Percentiles rank a stretch among this genome's conserved stretches.
Conservation (phyloP, 129 eudicot genomes). For the Tanacetum coccineum region DNA sequence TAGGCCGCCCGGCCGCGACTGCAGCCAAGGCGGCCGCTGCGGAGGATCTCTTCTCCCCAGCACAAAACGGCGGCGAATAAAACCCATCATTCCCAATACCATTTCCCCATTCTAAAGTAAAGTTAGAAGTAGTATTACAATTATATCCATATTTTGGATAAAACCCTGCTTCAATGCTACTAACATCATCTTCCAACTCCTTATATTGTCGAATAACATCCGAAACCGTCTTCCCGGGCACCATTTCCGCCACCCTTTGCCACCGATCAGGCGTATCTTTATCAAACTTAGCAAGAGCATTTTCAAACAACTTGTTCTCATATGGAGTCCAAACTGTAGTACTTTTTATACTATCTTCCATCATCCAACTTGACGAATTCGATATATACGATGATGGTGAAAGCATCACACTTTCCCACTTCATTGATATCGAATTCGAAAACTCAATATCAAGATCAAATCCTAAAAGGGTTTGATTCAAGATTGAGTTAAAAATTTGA, state of each 20-base stretch:
- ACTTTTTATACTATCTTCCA: slow-evolving; percentile 32
- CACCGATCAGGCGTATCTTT: slow-evolving; percentile 56
- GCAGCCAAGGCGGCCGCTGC: background rate
- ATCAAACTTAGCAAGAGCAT: slow-evolving; percentile 52
- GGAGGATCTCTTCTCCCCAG: slow-evolving; percentile 45
- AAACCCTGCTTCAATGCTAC: slow-evolving; percentile 88
- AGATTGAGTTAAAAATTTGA: slow-evolving; percentile 4
- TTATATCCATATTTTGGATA: slow-evolving; percentile 66
- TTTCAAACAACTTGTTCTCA: slow-evolving; percentile 51
- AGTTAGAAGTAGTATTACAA: slow-evolving; percentile 38
- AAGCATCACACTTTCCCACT: slow-evolving; percentile 25
- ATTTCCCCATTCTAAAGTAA: slow-evolving; percentile 79
- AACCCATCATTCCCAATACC: slow-evolving; percentile 42
- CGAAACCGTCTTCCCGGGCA: slow-evolving; percentile 80
- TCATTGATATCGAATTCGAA: slow-evolving; percentile 20
- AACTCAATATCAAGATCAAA: slow-evolving; percentile 15
- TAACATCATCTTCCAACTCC: slow-evolving; percentile 87
- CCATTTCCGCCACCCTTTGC: slow-evolving; percentile 82
- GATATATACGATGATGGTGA: slow-evolving; percentile 30
- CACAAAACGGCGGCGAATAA: slow-evolving; percentile 28
- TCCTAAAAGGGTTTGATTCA: background rate
- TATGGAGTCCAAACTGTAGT: slow-evolving; percentile 40
- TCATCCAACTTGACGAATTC: slow-evolving; percentile 30
- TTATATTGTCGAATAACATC: slow-evolving; percentile 75
- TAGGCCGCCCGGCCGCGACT: slow-evolving; percentile 37